phyloP scores from a whole-genome alignment of 2,329 filamentous ascomycete genomes.

The Botrytis tulipae region DNA sequence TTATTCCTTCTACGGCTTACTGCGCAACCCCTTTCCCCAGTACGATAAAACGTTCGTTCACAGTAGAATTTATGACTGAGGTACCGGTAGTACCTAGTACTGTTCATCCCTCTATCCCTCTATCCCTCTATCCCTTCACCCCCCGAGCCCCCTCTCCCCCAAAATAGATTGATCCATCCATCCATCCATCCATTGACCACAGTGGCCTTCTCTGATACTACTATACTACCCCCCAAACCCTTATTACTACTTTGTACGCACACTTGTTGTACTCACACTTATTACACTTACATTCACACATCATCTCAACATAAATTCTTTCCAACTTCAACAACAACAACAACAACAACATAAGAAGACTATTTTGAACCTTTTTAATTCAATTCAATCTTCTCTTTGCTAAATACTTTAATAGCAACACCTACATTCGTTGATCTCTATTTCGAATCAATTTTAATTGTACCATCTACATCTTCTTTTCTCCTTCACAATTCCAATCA shows the following conservation, averaged over 20 bases:
- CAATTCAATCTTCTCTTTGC: not conserved
- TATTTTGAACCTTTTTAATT: not conserved
- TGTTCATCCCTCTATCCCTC: too few species aligned
- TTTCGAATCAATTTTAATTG: slow-evolving; percentile 9
- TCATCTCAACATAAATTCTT: not conserved
- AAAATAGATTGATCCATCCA: not conserved
- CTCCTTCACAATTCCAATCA: not conserved
- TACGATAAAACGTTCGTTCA: too few species aligned
- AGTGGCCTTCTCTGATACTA: not conserved
- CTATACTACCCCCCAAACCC: not conserved
- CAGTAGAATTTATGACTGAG: too few species aligned
- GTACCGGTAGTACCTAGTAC: too few species aligned
- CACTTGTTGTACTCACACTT: too few species aligned
- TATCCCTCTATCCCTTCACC: too few species aligned
- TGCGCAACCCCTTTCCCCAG: not conserved
- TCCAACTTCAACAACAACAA: not conserved
- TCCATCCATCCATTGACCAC: not conserved
- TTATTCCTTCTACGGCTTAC: not conserved
- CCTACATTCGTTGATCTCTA: slow-evolving; percentile 6
- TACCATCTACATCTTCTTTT: not conserved
- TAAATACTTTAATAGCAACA: slow-evolving; percentile 10
- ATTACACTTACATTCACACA: not conserved
- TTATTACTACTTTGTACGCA: not conserved
- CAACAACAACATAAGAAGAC: not conserved
- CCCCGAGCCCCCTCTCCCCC: not conserved